A percentile compares a stretch with the other conserved stretches of the same genome.
Conservation (phyloP, 108 stramenopile species). For the Conticribra weissflogii region DNA sequence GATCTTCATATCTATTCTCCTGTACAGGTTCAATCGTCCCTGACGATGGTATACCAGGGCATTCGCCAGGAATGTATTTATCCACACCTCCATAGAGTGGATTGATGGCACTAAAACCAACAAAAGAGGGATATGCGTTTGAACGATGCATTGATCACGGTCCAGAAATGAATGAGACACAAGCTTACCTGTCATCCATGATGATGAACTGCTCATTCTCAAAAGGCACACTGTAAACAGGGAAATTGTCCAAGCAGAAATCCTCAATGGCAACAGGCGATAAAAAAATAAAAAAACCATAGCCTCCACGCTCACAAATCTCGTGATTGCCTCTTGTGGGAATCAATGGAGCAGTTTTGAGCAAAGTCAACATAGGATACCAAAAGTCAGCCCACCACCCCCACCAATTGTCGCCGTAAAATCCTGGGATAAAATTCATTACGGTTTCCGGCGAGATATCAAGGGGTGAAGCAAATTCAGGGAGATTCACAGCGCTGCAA, state of each 20-base stretch:
- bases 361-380: slow-evolving; percentile 11
- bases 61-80: slow-evolving; percentile 13
- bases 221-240: slow-evolving; percentile 15
- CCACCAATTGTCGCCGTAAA: slow-evolving; percentile 33
- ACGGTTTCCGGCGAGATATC: not conserved
- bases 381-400: slow-evolving; percentile 39
- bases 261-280: slow-evolving; percentile 18
- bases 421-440: slow-evolving; percentile 35
- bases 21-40: slow-evolving; percentile 11
- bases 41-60: slow-evolving; percentile 3
- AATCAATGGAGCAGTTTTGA: slow-evolving; percentile 11
- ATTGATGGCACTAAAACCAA: slow-evolving; percentile 2
- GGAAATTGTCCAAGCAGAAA: slow-evolving; percentile 12
- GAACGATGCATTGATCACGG: slow-evolving; percentile 2
- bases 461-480: not conserved
- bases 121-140: not conserved
- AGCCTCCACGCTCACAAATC: slow-evolving; percentile 27
- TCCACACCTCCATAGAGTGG: slow-evolving; percentile 10
- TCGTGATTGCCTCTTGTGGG: slow-evolving; percentile 32
- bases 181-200: slow-evolving; percentile 25
- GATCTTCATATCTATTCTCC: slow-evolving; percentile 7
- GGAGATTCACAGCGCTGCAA: slow-evolving; percentile 28
- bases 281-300: slow-evolving; percentile 24
- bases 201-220: slow-evolving; percentile 29
- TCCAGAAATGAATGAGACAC: not conserved